Evolutionary conservation across 2,329 filamentous ascomycete genomes (phyloP).

Genomic region (Nothomitra cinnamomea): DNA sequence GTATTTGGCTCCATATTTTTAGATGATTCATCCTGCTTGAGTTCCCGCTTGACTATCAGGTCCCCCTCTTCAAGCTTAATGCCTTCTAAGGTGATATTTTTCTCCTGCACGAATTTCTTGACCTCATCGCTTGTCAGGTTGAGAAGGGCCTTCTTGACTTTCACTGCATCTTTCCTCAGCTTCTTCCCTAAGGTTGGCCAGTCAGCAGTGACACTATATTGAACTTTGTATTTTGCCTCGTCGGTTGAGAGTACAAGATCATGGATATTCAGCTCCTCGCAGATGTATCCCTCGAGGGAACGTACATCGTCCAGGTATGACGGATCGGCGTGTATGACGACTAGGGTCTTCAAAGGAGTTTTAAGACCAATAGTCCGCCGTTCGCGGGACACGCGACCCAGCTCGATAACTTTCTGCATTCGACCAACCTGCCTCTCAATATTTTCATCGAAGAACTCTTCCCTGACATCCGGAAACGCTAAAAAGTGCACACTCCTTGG

Average conservation of each 20-base stretch:
- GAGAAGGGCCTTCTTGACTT: slow-evolving; percentile 81
- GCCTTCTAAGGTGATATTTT: slow-evolving; percentile 66
- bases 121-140: slow-evolving; percentile 63
- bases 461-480: slow-evolving; percentile 69
- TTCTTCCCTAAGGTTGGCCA: slow-evolving; percentile 95
- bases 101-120: slow-evolving; percentile 55
- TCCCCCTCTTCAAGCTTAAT: slow-evolving; percentile 72
- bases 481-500: slow-evolving; percentile 83
- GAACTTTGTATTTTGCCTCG: slow-evolving; percentile 79
- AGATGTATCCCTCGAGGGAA: slow-evolving; percentile 74
- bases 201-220: slow-evolving; percentile 78
- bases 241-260: slow-evolving; percentile 73
- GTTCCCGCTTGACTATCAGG: slow-evolving; percentile 61
- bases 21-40: slow-evolving; percentile 54
- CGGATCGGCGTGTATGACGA: slow-evolving; percentile 72
- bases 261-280: slow-evolving; percentile 79
- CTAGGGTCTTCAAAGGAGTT: slow-evolving; percentile 73
- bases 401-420: slow-evolving; percentile 93
- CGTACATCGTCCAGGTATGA: slow-evolving; percentile 76
- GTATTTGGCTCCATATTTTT: slow-evolving; percentile 73
- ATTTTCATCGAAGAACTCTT: slow-evolving; percentile 72
- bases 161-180: slow-evolving; percentile 83
- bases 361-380: slow-evolving; percentile 72
- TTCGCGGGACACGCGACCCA: slow-evolving; percentile 74
- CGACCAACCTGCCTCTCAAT: slow-evolving; percentile 74